Evolutionary conservation across 2,329 filamentous ascomycete species (phyloP).

Genomic region (Dothideomycetes sp.): DNA sequence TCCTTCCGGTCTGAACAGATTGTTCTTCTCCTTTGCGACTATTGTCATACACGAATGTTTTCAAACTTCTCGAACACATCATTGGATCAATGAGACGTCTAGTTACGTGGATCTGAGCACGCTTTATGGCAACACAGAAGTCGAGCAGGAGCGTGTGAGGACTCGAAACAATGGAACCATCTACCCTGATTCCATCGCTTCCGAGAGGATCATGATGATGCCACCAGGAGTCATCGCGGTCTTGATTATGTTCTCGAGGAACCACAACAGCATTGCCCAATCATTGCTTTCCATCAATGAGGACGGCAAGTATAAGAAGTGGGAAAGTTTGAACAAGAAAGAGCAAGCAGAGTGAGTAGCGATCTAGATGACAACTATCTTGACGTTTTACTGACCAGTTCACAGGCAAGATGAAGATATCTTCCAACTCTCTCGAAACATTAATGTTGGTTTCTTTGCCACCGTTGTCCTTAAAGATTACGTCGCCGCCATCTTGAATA

Average conservation of each 20-base stretch:
- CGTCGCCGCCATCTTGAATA: constrained; percentile 39
- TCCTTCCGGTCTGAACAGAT: constrained; percentile 36
- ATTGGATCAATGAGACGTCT: constrained; percentile 39
- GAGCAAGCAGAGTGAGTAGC: constrained; percentile 30
- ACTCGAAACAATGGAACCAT: constrained; percentile 37
- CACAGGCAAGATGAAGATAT: constrained; percentile 40
- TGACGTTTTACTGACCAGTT: constrained; percentile 13
- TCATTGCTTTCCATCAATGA: constrained; percentile 36
- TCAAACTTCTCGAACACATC: constrained; percentile 33
- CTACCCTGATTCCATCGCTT: constrained; percentile 36
- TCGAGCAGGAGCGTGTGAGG: constrained; percentile 35
- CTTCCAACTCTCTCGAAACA: constrained; percentile 39
- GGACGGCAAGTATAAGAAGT: constrained; percentile 34
- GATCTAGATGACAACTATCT: background rate
- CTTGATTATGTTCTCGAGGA: constrained; percentile 36
- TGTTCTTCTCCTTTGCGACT: constrained; percentile 41
- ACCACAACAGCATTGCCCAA: constrained; percentile 37
- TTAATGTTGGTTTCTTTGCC: constrained; percentile 41
- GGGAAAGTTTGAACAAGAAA: constrained; percentile 30
- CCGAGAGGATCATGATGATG: constrained; percentile 41
- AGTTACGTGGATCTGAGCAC: constrained; percentile 41
- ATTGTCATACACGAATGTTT: constrained; percentile 42
- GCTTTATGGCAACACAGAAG: constrained; percentile 37
- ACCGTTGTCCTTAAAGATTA: constrained; percentile 39
- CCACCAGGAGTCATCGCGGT: constrained; percentile 37